Base-by-base conservation (phyloP, 2,329 filamentous ascomycete genomes). In the Shiraia sp. region DNA sequence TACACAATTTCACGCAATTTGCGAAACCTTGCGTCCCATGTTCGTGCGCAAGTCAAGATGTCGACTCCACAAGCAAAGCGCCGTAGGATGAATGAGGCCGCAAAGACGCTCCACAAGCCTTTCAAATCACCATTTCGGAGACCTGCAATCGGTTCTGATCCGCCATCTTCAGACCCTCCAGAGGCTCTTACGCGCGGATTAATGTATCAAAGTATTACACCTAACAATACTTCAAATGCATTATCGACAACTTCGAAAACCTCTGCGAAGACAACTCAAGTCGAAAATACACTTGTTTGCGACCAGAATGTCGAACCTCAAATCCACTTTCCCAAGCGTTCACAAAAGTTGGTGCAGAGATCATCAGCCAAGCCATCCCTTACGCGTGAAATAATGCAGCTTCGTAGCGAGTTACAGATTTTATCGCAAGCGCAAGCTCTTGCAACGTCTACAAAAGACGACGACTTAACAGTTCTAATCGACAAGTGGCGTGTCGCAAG, bases 91-190 rank as follows among this genome's bases (percentile, higher is more conserved):
- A 77, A 84, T 43, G 72, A 77, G 31, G 77, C 80, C 27, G 70
- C 76, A 15, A 75, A 74, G n/a, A 78, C 79, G 6, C 77, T 88
- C 33, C 78, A 79, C 48, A 86, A 84, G 61, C 86, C 86, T 0
- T 90, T 90, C 72, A 83, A 85, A 52, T 88, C 86, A 32, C 86
- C 85, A 10, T 77, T 86, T 47, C 79, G 78, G 36, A 65, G 61
- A 40, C 54, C 55, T 12, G 46, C 26, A 24, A 44, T 53, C 27
- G 48, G 53, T 32, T 56, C 57, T 24, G 53, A 59, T 25, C 51
- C 54, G 10, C 56, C 50, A 8, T 61, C 57, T 26, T 61, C 59
- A 22, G 59, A 65, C 30, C 54, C 56, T 36, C 50, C 45, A 22
- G 49, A 58, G 12, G 9, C 25, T 6, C 31, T 28, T 17, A 7